A percentile compares a stretch with the other conserved stretches of the same genome.
These are phyloP conservation scores for Rhododendron vialii DNA, from an alignment of 148 eudicot genomes.

Conservation along the genomic window DNA sequence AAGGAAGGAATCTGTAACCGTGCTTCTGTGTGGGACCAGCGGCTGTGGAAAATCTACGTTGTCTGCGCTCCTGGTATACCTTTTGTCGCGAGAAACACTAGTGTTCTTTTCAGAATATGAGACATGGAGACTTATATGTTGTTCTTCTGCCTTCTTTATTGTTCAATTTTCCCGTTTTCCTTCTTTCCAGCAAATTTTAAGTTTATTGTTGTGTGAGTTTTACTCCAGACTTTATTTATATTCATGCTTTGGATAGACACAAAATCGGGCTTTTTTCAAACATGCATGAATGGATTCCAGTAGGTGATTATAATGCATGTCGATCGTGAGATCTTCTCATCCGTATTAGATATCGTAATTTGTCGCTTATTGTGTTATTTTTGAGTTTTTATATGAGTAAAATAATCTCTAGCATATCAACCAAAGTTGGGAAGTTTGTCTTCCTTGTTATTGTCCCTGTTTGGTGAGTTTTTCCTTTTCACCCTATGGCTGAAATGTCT, in stretches of 20 bases:
- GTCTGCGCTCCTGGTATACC: conserved; percentile 82
- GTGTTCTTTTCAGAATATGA: background rate
- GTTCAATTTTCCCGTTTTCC: background rate
- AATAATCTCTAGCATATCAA: background rate
- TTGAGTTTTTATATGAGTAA: background rate
- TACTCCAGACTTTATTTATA: background rate
- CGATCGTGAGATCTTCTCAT: background rate
- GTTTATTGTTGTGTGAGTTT: background rate
- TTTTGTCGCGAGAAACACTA: background rate
- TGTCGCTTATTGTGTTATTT: background rate
- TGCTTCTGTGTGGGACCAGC: conserved; percentile 90
- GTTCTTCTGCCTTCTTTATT: background rate
- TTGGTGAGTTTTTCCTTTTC: background rate
- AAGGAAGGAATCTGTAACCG: conserved; percentile 85
- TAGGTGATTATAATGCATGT: background rate
- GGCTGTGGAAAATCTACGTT: conserved; percentile 98
- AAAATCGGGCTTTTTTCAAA: background rate
- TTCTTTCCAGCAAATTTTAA: background rate
- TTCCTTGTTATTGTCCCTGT: background rate
- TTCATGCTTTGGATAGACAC: background rate
- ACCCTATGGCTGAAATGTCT: background rate
- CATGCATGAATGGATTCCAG: background rate
- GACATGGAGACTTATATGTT: background rate
- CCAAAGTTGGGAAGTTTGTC: background rate
- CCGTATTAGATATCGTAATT: background rate